A percentile compares a stretch with the other conserved stretches of the same genome.
Conservation (phyloP, 1,139 yeast genomes). For the Yamadazyma pseudoaaseri region DNA sequence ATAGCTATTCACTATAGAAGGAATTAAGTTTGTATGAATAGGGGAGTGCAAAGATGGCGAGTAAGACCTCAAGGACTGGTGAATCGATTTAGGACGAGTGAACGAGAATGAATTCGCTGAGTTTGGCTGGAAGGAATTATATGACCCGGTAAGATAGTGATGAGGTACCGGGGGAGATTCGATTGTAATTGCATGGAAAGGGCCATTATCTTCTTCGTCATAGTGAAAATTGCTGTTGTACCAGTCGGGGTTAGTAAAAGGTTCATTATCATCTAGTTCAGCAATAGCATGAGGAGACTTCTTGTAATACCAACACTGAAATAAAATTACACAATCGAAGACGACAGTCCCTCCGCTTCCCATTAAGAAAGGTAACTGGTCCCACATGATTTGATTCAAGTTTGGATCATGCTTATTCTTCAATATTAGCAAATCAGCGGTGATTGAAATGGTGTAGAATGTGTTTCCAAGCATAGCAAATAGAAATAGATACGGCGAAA, state of each 20-base stretch:
- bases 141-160: conserved; percentile 24
- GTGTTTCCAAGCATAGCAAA: conserved; percentile 39
- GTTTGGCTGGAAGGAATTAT: conserved; percentile 1
- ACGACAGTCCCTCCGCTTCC: conserved; percentile 39
- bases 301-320: conserved; percentile 32
- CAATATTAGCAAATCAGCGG: conserved; percentile 25
- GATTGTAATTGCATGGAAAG: conserved; percentile 8
- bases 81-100: conserved; percentile 5
- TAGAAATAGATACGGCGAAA: conserved; percentile 34
- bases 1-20: conserved; percentile 41
- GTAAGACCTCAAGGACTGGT: conserved; percentile 9
- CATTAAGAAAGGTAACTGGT: conserved; percentile 35
- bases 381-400: conserved; percentile 15
- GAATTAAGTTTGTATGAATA: conserved; percentile 36
- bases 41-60: conserved; percentile 16
- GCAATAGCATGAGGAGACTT: background rate
- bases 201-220: conserved; percentile 9
- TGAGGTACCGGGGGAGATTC: conserved; percentile 23
- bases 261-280: conserved; percentile 4
- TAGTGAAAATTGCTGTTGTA: conserved; percentile 24
- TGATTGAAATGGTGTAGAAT: conserved; percentile 34
- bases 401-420: conserved; percentile 8
- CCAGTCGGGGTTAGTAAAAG: conserved; percentile 41
- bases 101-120: conserved; percentile 5
- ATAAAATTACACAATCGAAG: conserved; percentile 32